A percentile compares a stretch with the other conserved stretches of the same genome.
These are phyloP conservation scores for Inga leiocalycina DNA, from an alignment of 306 rosid species.

Conservation along the genomic window DNA sequence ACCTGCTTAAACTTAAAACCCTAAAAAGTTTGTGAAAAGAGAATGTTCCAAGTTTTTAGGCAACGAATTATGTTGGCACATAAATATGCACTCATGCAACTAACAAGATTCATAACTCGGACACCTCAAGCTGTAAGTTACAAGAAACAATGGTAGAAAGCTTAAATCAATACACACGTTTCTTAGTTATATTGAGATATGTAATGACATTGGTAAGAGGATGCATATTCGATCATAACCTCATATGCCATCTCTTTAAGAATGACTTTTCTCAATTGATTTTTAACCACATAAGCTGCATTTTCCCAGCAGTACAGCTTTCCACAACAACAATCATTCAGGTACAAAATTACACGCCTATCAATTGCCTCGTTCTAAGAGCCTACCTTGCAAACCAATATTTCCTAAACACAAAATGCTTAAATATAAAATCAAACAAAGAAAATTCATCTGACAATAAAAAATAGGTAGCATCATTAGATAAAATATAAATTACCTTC, in stretches of 20 bases:
- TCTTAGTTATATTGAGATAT: neutral
- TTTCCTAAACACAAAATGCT: constrained; percentile 61
- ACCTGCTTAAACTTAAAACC: neutral
- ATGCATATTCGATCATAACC: constrained; percentile 83
- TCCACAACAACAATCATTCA: constrained; percentile 82
- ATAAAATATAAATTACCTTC: constrained; percentile 62
- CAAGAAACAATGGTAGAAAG: neutral
- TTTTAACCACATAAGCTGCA: constrained; percentile 82
- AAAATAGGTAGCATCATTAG: neutral
- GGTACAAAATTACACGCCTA: constrained; percentile 72
- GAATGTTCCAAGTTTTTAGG: neutral
- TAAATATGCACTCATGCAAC: neutral
- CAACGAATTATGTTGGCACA: neutral
- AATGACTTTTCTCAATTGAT: constrained; percentile 73
- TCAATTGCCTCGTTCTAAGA: constrained; percentile 78
- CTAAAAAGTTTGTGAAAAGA: neutral
- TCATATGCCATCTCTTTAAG: constrained; percentile 80
- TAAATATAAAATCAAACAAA: neutral
- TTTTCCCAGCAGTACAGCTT: constrained; percentile 69
- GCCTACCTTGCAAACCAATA: constrained; percentile 75
- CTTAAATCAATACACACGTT: neutral
- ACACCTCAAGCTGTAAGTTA: neutral
- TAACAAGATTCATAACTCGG: neutral
- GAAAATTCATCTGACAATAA: neutral
- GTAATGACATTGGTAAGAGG: neutral